A percentile compares a stretch with the other conserved stretches of the same genome.
Evolutionary conservation across 495 filamentous ascomycete genomes (phyloP).

Genomic region (Daldinia caldariorum): DNA sequence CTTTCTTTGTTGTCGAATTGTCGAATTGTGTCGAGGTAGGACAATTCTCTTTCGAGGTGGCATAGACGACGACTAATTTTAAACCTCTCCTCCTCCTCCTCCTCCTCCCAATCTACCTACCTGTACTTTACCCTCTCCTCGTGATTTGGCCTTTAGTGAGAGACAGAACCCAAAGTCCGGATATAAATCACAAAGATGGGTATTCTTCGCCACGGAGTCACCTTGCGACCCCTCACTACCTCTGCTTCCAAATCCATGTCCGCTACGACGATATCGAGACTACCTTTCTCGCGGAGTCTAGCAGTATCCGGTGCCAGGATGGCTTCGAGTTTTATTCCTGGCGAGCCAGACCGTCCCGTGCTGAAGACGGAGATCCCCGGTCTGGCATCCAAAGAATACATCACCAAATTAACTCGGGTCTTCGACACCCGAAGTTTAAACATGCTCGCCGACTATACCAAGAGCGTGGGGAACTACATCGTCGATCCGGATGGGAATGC

Average conservation of each 20-base stretch:
- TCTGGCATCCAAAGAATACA: conserved; percentile 75
- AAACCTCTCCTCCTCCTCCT: too few species aligned
- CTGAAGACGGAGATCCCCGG: conserved; percentile 86
- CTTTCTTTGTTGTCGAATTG: conserved; percentile 9
- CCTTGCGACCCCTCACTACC: conserved; percentile 38
- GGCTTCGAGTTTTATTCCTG: conserved; percentile 65
- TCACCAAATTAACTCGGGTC: conserved; percentile 73
- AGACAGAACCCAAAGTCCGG: not conserved
- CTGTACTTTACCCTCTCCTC: too few species aligned
- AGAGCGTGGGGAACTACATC: conserved; percentile 80
- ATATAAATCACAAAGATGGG: conserved; percentile 33
- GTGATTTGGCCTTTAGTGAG: conserved; percentile 18
- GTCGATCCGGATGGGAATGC: conserved; percentile 89
- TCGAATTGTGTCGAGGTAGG: not conserved
- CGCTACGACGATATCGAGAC: conserved; percentile 26
- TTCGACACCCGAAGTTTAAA: conserved; percentile 95
- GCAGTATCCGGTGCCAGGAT: conserved; percentile 49
- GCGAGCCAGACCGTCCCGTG: conserved; percentile 79
- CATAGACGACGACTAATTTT: conserved; percentile 4
- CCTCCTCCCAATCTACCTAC: too few species aligned
- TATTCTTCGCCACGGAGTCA: conserved; percentile 40
- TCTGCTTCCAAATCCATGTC: conserved; percentile 34
- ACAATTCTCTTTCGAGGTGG: conserved; percentile 15
- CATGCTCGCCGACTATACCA: conserved; percentile 85
- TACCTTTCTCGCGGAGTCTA: conserved; percentile 11